Evolutionary conservation across 768 basidiomycete genomes (phyloP).

Genomic region (Crucibulum laeve): DNA sequence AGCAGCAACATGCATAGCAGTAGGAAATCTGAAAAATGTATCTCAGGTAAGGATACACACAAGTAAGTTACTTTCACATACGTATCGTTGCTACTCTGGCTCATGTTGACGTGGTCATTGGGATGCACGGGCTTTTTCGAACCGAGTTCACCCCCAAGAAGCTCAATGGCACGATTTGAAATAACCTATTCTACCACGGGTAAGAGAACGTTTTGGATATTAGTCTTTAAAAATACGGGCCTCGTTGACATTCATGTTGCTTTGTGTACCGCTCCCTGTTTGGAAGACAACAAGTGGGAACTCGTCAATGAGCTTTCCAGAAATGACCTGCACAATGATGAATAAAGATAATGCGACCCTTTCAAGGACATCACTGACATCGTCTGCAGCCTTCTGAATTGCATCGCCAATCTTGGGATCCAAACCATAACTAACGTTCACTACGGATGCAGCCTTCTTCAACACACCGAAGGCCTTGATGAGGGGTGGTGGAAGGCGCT

Average conservation of each 20-base stretch:
- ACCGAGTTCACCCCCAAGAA: conserved; percentile 92
- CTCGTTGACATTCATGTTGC: conserved; percentile 99
- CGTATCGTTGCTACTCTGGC: conserved; percentile 99
- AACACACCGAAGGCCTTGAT: conserved; percentile 97
- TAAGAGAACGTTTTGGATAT: background rate
- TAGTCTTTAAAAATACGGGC: conserved; percentile 26
- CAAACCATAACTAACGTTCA: conserved; percentile 88
- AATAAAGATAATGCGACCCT: conserved; percentile 3
- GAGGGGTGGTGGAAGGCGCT: conserved; percentile 90
- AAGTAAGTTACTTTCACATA: conserved; percentile 31
- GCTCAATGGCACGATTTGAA: conserved; percentile 96
- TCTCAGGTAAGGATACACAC: background rate
- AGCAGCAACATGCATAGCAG: conserved; percentile 97
- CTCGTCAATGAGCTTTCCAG: conserved; percentile 89
- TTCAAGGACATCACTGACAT: conserved; percentile 43
- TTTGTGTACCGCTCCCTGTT: conserved; percentile 97
- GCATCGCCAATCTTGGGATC: conserved; percentile 84
- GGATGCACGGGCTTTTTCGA: conserved; percentile 98
- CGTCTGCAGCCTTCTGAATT: conserved; percentile 91
- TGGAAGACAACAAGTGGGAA: conserved; percentile 99
- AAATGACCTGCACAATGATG: conserved; percentile 69
- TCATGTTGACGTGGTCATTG: conserved; percentile 99
- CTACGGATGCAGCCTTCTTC: conserved; percentile 93
- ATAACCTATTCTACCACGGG: conserved; percentile 60
- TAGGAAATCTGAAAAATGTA: conserved; percentile 73